These are phyloP conservation scores for Colletotrichum graminicola DNA, from an alignment of 2,329 filamentous ascomycete genomes.

Conservation along the genomic window DNA sequence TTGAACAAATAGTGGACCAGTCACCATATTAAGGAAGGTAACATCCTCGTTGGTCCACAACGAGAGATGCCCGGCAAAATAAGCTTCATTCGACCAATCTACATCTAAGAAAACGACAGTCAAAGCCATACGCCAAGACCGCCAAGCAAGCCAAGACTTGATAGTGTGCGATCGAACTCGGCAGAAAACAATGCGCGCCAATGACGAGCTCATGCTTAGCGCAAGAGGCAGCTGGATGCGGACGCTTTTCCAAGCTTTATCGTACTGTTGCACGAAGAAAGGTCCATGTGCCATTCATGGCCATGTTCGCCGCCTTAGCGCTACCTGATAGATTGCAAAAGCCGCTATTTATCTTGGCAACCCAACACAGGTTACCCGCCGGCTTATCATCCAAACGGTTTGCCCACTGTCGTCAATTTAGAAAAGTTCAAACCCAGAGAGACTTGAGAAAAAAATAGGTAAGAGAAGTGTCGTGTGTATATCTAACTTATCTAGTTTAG, in stretches of 20 bases:
- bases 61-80: conserved; percentile 27
- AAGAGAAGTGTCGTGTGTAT: too few species aligned
- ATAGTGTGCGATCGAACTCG: conserved; percentile 19
- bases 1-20: conserved; percentile 14
- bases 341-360: conserved; percentile 36
- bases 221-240: conserved; percentile 34
- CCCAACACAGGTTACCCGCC: conserved; percentile 13
- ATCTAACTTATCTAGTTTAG: too few species aligned
- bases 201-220: conserved; percentile 16
- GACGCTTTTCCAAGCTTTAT: conserved; percentile 15
- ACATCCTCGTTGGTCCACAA: conserved; percentile 32
- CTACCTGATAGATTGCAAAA: conserved; percentile 33
- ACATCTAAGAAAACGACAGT: not conserved
- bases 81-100: conserved; percentile 36
- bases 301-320: conserved; percentile 32
- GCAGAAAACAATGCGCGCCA: conserved; percentile 16
- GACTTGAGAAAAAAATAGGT: too few species aligned
- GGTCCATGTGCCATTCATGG: conserved; percentile 28
- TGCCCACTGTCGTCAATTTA: conserved; percentile 24
- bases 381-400: conserved; percentile 27
- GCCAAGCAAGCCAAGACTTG: conserved; percentile 24
- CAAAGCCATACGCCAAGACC: not conserved
- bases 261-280: not conserved
- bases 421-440: too few species aligned
- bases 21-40: conserved; percentile 37